A percentile compares a stretch with the other conserved stretches of the same genome.
These are phyloP conservation scores for Suillus weaverae DNA, from an alignment of 768 basidiomycete genomes.

Conservation along the genomic window DNA sequence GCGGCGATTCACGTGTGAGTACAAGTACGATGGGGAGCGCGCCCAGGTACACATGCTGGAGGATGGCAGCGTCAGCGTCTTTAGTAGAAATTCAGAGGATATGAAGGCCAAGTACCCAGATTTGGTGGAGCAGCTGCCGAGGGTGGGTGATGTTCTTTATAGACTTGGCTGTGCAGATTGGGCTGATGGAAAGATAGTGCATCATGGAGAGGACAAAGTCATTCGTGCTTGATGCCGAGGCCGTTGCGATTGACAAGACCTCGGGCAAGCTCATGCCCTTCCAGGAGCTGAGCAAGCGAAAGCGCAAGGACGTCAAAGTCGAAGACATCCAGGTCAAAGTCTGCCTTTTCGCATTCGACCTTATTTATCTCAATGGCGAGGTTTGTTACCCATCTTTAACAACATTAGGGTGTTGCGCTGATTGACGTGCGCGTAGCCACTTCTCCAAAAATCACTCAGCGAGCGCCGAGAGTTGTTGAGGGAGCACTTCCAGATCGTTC, in stretches of 20 bases:
- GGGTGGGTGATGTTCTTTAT: slow-evolving; percentile 44
- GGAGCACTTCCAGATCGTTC: slow-evolving; percentile 77
- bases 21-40: slow-evolving; percentile 98
- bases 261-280: slow-evolving; percentile 92
- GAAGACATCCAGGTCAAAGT: slow-evolving; percentile 98
- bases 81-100: slow-evolving; percentile 97
- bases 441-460: slow-evolving; percentile 73
- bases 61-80: slow-evolving; percentile 84
- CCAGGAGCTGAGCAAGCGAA: slow-evolving; percentile 93
- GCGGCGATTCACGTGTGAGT: slow-evolving; percentile 96
- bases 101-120: slow-evolving; percentile 99
- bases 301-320: slow-evolving; percentile 96
- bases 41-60: slow-evolving; percentile 90
- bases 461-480: slow-evolving; percentile 78
- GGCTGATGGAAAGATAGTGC: slow-evolving; percentile 50
- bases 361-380: slow-evolving; percentile 96
- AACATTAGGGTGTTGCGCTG: slow-evolving; percentile 5
- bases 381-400: slow-evolving; percentile 39
- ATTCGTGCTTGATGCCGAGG: slow-evolving; percentile 95
- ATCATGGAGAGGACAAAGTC: slow-evolving; percentile 81
- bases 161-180: background rate
- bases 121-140: slow-evolving; percentile 89
- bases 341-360: slow-evolving; percentile 94
- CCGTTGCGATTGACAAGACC: slow-evolving; percentile 88
- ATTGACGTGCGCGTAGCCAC: slow-evolving; percentile 49